These are phyloP conservation scores for Blastobotrys muscicola DNA, from an alignment of 805 yeast genomes.

Conservation along the genomic window DNA sequence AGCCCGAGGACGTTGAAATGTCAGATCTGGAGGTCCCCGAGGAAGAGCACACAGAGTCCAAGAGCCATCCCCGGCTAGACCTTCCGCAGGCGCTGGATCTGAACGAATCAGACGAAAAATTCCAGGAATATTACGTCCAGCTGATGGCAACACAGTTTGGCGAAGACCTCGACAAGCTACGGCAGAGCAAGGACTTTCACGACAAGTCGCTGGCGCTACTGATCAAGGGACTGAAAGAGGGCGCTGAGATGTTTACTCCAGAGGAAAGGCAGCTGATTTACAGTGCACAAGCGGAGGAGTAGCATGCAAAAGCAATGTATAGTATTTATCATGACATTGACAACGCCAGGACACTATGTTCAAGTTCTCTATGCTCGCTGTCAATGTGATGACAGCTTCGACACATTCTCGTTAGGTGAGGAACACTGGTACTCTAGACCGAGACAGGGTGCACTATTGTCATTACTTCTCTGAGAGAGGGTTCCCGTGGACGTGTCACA, in stretches of 20 bases:
- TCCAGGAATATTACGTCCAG: conserved; percentile 33
- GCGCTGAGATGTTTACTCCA: conserved; percentile 28
- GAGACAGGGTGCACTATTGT: neutral
- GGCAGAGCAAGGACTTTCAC: conserved; percentile 35
- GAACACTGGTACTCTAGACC: too few species aligned
- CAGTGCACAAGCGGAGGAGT: too few species aligned
- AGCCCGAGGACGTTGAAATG: conserved; percentile 1
- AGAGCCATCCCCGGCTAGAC: conserved; percentile 14
- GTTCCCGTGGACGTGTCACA: conserved; percentile 16
- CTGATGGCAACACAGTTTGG: conserved; percentile 41
- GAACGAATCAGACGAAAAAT: conserved; percentile 7
- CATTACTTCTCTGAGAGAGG: conserved; percentile 16
- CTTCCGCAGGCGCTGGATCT: neutral
- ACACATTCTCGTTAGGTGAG: too few species aligned
- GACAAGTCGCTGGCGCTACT: conserved; percentile 25
- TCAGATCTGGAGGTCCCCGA: neutral
- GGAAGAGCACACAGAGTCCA: conserved; percentile 2
- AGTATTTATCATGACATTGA: too few species aligned
- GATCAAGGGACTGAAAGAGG: conserved; percentile 29
- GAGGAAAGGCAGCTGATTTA: conserved; percentile 20
- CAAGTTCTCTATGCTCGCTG: too few species aligned
- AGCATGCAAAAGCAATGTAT: too few species aligned
- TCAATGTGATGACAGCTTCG: too few species aligned
- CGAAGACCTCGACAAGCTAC: conserved; percentile 32
- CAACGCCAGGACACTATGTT: too few species aligned